Percentiles rank a stretch among this genome's conserved stretches.
These are phyloP conservation scores for Epichloe gansuensis DNA, from an alignment of 2,329 filamentous ascomycete genomes.

Conservation along the genomic window DNA sequence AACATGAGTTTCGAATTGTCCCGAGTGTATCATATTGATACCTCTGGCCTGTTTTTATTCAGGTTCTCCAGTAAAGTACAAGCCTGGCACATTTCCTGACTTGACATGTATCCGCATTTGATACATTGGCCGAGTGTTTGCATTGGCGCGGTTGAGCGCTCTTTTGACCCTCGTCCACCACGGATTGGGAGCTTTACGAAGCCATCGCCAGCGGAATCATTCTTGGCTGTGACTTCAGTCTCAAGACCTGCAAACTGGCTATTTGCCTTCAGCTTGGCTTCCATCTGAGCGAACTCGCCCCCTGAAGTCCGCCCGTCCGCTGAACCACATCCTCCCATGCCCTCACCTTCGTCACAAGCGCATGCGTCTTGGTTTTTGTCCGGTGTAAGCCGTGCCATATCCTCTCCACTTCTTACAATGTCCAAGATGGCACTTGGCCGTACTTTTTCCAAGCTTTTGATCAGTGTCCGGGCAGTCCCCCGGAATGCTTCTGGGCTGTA, in stretches of 20 bases:
- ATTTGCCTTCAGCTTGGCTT: conserved; percentile 32
- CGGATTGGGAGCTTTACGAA: conserved; percentile 23
- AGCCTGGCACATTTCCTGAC: conserved; percentile 85
- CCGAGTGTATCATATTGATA: conserved; percentile 31
- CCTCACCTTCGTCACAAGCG: conserved; percentile 25
- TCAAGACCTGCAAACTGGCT: conserved; percentile 14
- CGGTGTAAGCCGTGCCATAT: conserved; percentile 68
- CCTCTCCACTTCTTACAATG: conserved; percentile 87
- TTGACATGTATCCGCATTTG: conserved; percentile 89
- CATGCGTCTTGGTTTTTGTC: conserved; percentile 24
- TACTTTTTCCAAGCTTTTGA: conserved; percentile 90
- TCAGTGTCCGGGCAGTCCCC: conserved; percentile 78
- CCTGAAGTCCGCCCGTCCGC: conserved; percentile 51
- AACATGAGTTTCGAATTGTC: neutral
- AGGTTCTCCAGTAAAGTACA: conserved; percentile 80
- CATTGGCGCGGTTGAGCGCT: conserved; percentile 28
- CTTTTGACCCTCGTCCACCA: conserved; percentile 14
- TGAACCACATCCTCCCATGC: conserved; percentile 56
- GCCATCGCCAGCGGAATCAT: conserved; percentile 12
- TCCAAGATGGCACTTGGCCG: conserved; percentile 89
- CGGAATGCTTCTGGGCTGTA: conserved; percentile 96
- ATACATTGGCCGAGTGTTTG: conserved; percentile 74
- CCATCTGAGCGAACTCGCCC: conserved; percentile 73
- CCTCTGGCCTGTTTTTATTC: conserved; percentile 62
- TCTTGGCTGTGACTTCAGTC: conserved; percentile 19